Percentiles rank a stretch among this genome's conserved stretches.
Conservation (phyloP, 2,329 filamentous ascomycete species). For the Incumbomyces delicatus region DNA sequence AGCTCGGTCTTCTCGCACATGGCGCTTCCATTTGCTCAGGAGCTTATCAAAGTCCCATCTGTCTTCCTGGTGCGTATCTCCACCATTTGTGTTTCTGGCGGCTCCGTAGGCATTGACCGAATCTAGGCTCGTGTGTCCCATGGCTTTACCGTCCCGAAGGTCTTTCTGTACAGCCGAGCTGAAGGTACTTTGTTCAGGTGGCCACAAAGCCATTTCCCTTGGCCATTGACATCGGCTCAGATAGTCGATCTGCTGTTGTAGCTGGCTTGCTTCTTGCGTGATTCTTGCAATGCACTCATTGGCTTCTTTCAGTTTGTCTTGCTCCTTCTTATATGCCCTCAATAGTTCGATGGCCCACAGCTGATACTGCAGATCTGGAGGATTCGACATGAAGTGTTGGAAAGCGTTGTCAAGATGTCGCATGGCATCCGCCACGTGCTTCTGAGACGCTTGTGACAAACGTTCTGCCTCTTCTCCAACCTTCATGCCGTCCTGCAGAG, state of each 20-base stretch:
- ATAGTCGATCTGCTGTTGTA: slow-evolving; percentile 38
- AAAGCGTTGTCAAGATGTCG: slow-evolving; percentile 71
- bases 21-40: slow-evolving; percentile 39
- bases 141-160: slow-evolving; percentile 21
- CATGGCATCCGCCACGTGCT: slow-evolving; percentile 58
- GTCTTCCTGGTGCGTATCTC: slow-evolving; percentile 15
- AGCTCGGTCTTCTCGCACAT: slow-evolving; percentile 27
- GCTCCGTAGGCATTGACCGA: slow-evolving; percentile 1
- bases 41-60: slow-evolving; percentile 41
- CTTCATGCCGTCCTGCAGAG: slow-evolving; percentile 7
- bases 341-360: slow-evolving; percentile 39
- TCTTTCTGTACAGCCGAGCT: slow-evolving; percentile 30
- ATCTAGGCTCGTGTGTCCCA: slow-evolving; percentile 11
- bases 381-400: slow-evolving; percentile 62
- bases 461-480: slow-evolving; percentile 27
- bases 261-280: slow-evolving; percentile 39
- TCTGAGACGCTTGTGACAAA: slow-evolving; percentile 41
- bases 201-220: slow-evolving; percentile 39
- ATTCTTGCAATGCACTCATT: slow-evolving; percentile 35
- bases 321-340: slow-evolving; percentile 37
- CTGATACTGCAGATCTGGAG: slow-evolving; percentile 38
- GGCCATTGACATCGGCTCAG: slow-evolving; percentile 40
- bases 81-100: slow-evolving; percentile 4
- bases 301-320: slow-evolving; percentile 33
- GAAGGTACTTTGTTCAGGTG: slow-evolving; percentile 33